Evolutionary conservation across 257 asterid genomes (phyloP).

Genomic region (Fraxinus americana): DNA sequence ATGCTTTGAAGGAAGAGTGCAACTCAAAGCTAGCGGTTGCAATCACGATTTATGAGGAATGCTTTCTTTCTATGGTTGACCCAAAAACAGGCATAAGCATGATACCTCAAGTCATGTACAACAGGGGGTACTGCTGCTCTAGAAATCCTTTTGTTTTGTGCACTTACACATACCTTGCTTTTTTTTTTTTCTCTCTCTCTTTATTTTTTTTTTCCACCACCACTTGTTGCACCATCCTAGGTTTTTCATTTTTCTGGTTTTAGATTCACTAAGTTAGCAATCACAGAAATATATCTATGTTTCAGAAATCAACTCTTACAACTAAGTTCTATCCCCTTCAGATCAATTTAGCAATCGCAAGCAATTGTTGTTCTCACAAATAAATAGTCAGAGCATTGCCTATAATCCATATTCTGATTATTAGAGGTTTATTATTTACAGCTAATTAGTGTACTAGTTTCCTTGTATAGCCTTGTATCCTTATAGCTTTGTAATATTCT

Average conservation of each 20-base stretch:
- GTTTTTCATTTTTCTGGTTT: constrained; percentile 8
- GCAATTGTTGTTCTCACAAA: too few species aligned
- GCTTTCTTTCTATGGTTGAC: constrained; percentile 98
- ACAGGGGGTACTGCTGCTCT: constrained; percentile 76
- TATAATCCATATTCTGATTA: too few species aligned
- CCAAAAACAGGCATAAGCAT: constrained; percentile 90
- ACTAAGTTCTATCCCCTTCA: background rate
- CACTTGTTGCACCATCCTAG: constrained; percentile 18
- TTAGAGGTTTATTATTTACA: too few species aligned
- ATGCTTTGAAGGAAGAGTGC: constrained; percentile 88
- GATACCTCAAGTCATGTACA: constrained; percentile 96
- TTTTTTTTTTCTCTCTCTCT: too few species aligned
- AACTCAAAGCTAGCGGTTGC: constrained; percentile 96
- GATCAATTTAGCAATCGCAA: background rate
- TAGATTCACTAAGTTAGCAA: constrained; percentile 3
- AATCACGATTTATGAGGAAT: constrained; percentile 92
- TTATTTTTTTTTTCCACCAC: background rate
- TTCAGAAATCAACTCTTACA: background rate
- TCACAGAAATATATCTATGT: background rate
- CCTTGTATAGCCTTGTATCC: too few species aligned
- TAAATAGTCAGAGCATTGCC: too few species aligned
- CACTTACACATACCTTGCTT: background rate
- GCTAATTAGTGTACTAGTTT: too few species aligned
- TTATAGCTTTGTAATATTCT: too few species aligned
- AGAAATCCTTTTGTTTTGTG: constrained; percentile 17